Conservation (phyloP, 2,329 filamentous ascomycete species). For the Metarhizium sp. region DNA sequence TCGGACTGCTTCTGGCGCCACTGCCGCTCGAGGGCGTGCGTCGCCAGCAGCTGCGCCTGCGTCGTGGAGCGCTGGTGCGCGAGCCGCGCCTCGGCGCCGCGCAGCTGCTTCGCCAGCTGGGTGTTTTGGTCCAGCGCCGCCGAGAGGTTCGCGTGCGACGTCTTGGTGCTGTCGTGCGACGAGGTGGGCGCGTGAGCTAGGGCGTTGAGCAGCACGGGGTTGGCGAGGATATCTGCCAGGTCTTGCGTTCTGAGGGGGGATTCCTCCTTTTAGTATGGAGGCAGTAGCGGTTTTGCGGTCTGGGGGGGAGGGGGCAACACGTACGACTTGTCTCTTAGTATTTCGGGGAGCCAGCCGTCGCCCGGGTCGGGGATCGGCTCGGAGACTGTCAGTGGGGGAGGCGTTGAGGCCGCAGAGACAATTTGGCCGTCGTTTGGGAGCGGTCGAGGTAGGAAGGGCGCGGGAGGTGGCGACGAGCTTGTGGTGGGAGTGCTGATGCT, state of each 20-base stretch:
- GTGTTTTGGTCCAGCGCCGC: constrained; percentile 62
- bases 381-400: constrained; percentile 11
- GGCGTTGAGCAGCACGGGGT: constrained; percentile 59
- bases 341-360: constrained; percentile 68
- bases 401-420: constrained; percentile 10
- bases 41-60: constrained; percentile 71
- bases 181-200: constrained; percentile 59
- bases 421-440: neutral
- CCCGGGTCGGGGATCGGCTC: constrained; percentile 45
- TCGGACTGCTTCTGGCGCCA: constrained; percentile 84
- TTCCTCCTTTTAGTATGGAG: neutral
- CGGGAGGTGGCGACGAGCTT: constrained; percentile 19
- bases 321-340: constrained; percentile 75
- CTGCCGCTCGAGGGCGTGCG: constrained; percentile 82
- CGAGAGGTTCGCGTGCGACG: constrained; percentile 56
- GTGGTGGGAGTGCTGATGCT: constrained; percentile 50
- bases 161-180: constrained; percentile 61
- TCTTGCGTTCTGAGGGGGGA: constrained; percentile 58
- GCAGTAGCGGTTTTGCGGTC: too few relatives aligned
- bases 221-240: constrained; percentile 59
- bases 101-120: constrained; percentile 53
- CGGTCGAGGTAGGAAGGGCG: neutral
- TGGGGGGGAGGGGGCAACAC: constrained; percentile 17
- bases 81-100: constrained; percentile 40
- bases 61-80: constrained; percentile 56